A percentile compares a stretch with the other conserved stretches of the same genome.
Conservation (phyloP, 1,284 basidiomycete genomes). For the Papiliotrema terrestris region DNA sequence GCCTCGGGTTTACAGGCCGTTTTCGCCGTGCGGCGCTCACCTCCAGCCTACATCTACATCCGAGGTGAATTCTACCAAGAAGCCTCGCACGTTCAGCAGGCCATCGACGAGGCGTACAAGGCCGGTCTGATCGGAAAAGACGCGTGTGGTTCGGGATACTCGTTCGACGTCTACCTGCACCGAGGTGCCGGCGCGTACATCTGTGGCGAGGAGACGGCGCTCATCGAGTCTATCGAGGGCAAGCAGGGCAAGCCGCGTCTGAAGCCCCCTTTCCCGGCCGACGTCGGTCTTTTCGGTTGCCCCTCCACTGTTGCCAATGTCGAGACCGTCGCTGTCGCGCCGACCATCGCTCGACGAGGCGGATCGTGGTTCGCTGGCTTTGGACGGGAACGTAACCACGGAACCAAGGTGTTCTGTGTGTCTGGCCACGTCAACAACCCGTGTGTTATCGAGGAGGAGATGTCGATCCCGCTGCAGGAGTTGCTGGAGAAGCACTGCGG, state of each 20-base stretch:
- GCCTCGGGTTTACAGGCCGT: too few species aligned
- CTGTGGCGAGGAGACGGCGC: constrained; percentile 96
- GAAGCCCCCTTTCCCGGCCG: constrained; percentile 99
- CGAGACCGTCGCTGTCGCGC: constrained; percentile 95
- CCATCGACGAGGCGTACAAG: constrained; percentile 92
- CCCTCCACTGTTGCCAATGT: constrained; percentile 98
- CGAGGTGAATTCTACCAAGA: constrained; percentile 98
- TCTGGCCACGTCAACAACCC: constrained; percentile 98
- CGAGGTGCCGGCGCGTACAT: constrained; percentile 98
- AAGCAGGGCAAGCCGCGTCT: constrained; percentile 97
- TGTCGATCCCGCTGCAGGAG: constrained; percentile 93
- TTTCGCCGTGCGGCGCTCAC: too few species aligned
- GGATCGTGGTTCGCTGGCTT: constrained; percentile 90
- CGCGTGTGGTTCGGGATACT: constrained; percentile 87
- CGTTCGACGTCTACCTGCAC: constrained; percentile 95
- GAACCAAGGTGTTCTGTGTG: constrained; percentile 94
- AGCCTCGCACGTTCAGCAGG: constrained; percentile 86
- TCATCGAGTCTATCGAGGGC: constrained; percentile 93
- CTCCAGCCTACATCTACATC: constrained; percentile 90
- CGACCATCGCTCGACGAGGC: constrained; percentile 91
- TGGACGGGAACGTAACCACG: constrained; percentile 87
- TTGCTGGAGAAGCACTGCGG: constrained; percentile 96
- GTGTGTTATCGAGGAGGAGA: constrained; percentile 97
- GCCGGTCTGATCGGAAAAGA: constrained; percentile 89
- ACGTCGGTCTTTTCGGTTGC: constrained; percentile 94